phyloP scores from a whole-genome alignment of 2,329 filamentous ascomycete species.

The Colletotrichum cuscutae region DNA sequence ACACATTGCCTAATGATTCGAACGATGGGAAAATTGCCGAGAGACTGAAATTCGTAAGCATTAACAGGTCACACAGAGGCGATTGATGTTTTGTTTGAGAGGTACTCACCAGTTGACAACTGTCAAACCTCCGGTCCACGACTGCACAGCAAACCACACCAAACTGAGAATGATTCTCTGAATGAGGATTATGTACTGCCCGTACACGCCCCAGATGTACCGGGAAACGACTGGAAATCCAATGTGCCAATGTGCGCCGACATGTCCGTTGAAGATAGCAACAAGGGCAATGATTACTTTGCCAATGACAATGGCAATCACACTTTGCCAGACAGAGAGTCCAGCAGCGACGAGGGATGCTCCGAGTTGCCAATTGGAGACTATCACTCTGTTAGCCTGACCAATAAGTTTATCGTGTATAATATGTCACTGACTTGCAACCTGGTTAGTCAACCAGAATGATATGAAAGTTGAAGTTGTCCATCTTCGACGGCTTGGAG shows the following conservation, averaged over 20 bases:
- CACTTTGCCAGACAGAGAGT: slow-evolving; percentile 31
- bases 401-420: accelerated
- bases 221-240: slow-evolving; percentile 54
- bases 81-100: too few species aligned
- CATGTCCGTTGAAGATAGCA: slow-evolving; percentile 20
- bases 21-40: slow-evolving; percentile 42
- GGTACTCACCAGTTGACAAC: slow-evolving; percentile 32
- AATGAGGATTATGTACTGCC: slow-evolving; percentile 49
- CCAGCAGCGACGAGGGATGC: slow-evolving; percentile 24
- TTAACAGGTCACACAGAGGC: neutral
- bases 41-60: slow-evolving; percentile 30
- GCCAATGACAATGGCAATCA: slow-evolving; percentile 25
- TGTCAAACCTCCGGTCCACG: slow-evolving; percentile 41
- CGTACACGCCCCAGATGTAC: slow-evolving; percentile 52
- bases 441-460: slow-evolving; percentile 33
- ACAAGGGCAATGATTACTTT: slow-evolving; percentile 32
- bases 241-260: slow-evolving; percentile 47
- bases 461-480: slow-evolving; percentile 30
- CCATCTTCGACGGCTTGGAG: slow-evolving; percentile 31
- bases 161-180: slow-evolving; percentile 51
- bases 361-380: slow-evolving; percentile 29
- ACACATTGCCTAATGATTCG: slow-evolving; percentile 38
- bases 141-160: slow-evolving; percentile 51
- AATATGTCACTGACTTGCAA: slow-evolving; percentile 11
- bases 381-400: neutral